These are phyloP conservation scores for Achlya hypogyna DNA, from an alignment of 352 stramenopile species.

Conservation along the genomic window DNA sequence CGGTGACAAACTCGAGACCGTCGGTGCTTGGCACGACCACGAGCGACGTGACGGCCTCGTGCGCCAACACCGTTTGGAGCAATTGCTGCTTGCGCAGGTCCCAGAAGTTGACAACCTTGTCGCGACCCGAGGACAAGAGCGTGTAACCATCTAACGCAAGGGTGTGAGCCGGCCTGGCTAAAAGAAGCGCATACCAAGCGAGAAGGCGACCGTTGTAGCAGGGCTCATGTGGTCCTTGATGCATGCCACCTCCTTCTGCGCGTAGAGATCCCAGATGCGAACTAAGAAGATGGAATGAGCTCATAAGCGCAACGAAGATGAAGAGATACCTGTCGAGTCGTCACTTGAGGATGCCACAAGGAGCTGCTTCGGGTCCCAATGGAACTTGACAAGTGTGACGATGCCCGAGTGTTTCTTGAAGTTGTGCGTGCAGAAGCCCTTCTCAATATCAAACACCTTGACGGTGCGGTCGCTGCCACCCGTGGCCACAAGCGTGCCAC, in stretches of 20 bases:
- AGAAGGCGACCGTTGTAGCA: slow-evolving; percentile 90
- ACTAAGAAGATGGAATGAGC: slow-evolving; percentile 29
- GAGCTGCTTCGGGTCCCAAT: slow-evolving; percentile 53
- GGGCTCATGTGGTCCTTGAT: slow-evolving; percentile 93
- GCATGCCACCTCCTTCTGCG: slow-evolving; percentile 74
- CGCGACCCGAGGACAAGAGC: slow-evolving; percentile 82
- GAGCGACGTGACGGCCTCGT: slow-evolving; percentile 93
- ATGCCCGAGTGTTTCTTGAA: slow-evolving; percentile 83
- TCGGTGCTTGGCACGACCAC: slow-evolving; percentile 67
- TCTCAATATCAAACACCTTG: slow-evolving; percentile 90
- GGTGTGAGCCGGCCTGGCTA: neutral
- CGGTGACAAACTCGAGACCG: slow-evolving; percentile 82
- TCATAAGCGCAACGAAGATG: neutral
- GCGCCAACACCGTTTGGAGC: slow-evolving; percentile 89
- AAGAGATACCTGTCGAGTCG: slow-evolving; percentile 26
- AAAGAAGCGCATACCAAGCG: slow-evolving; percentile 19
- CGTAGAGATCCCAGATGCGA: slow-evolving; percentile 78
- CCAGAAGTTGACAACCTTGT: slow-evolving; percentile 91
- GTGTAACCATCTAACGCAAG: slow-evolving; percentile 63
- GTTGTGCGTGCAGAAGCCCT: slow-evolving; percentile 91
- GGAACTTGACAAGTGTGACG: slow-evolving; percentile 81
- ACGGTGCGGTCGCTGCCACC: slow-evolving; percentile 93
- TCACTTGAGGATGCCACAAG: slow-evolving; percentile 72
- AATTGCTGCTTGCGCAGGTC: slow-evolving; percentile 72
- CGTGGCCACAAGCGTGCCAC: slow-evolving; percentile 90